These are phyloP conservation scores for Clonostachys chloroleuca DNA, from an alignment of 2,329 filamentous ascomycete species.

Conservation along the genomic window DNA sequence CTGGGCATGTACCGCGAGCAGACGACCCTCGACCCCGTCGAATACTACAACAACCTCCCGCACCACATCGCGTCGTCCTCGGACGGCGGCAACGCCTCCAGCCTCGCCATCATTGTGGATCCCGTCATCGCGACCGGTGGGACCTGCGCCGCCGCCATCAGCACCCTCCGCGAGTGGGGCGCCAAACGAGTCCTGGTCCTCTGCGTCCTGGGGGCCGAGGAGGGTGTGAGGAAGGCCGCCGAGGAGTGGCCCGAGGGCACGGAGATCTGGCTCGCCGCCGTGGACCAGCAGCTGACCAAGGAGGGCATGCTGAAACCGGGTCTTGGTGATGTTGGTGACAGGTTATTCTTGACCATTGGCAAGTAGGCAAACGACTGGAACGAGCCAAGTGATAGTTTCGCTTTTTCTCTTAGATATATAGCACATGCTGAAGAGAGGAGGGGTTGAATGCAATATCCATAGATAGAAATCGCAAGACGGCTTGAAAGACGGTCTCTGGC, in stretches of 20 bases:
- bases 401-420: not conserved
- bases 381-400: not conserved
- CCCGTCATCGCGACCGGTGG: conserved; percentile 92
- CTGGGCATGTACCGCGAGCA: conserved; percentile 93
- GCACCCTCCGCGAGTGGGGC: conserved; percentile 87
- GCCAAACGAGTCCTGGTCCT: conserved; percentile 77
- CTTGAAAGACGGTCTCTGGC: too few species aligned
- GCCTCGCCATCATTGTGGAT: conserved; percentile 79
- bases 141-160: conserved; percentile 84
- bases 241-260: conserved; percentile 73
- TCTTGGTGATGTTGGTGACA: conserved; percentile 84
- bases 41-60: conserved; percentile 97
- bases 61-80: conserved; percentile 50
- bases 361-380: conserved; percentile 47
- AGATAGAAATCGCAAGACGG: too few species aligned
- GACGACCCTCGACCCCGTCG: conserved; percentile 80
- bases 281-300: conserved; percentile 71
- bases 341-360: conserved; percentile 83
- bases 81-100: conserved; percentile 29
- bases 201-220: conserved; percentile 66
- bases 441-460: too few species aligned
- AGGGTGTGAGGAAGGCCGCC: conserved; percentile 69
- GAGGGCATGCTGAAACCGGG: conserved; percentile 89
- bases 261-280: conserved; percentile 76
- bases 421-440: too few species aligned